Base-by-base conservation (phyloP, 371 early-diverging fungal species). In the Mucor plumbeus region DNA sequence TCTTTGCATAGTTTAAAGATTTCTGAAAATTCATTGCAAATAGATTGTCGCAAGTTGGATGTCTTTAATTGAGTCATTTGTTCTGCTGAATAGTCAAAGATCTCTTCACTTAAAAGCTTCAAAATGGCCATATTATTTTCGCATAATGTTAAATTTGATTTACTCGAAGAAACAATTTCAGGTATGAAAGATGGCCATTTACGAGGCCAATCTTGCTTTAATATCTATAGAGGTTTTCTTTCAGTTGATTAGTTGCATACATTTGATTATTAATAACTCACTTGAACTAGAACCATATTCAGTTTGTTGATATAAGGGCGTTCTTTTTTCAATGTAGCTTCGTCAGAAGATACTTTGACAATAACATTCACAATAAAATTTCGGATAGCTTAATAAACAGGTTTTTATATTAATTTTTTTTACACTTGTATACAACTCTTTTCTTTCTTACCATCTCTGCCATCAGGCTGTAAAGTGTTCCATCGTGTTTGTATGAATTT, bases 141-240 rank as follows among this genome's bases (percentile, higher is more conserved):
- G 77, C 99, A 99, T n/a, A 99, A 84, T 1, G 94, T 84, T 19
- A 99, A 85, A 69, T 92, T 96, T 6, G 93, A 90, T 73, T 94
- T 90, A 76, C 97, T 95, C 5, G 97, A 94, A n/a, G 79, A 80
- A n/a, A 99, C 95, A 65, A 99, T 93, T 76, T 99, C 99, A 15
- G 96, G 92, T 64, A 99, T 98, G 78, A 99, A 99, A n/a, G 88
- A 88, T 4, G 99, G 99, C 99, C 99, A 99, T 70, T 98, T 95
- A 64, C 94, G 92, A n/a, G 99, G 99, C 99, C 99, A 99, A 73
- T 99, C 99, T 80, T 99, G 98, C 82, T 99, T 99, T 64, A 99
- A 82, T 53, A 99, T 96, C 94, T 97, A 82, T 35, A 26, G 35
- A 65, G 41, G 43, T 26, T 7, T 21, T 5, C 47, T 38, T 38